Percentiles rank a stretch among this genome's conserved stretches.
Evolutionary conservation across 257 asterid genomes (phyloP).

Genomic region (Solanum chiquidenum): DNA sequence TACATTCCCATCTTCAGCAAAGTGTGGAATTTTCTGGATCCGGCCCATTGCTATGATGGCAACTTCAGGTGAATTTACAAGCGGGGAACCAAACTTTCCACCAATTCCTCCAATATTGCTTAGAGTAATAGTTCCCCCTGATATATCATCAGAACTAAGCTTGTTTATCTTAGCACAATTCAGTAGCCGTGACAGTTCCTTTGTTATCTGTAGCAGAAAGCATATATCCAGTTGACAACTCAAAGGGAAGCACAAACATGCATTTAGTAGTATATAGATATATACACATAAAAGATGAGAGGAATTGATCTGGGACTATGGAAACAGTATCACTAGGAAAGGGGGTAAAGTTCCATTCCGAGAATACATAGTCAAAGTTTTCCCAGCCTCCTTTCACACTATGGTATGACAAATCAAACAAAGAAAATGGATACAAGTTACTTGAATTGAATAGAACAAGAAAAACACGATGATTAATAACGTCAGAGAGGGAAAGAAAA

Average conservation of each 20-base stretch:
- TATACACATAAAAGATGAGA: neutral
- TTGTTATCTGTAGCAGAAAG: slow-evolving; percentile 45
- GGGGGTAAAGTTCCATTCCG: neutral
- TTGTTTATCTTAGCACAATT: slow-evolving; percentile 67
- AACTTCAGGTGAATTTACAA: slow-evolving; percentile 76
- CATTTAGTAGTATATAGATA: neutral
- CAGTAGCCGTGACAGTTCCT: slow-evolving; percentile 60
- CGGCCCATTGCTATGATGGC: slow-evolving; percentile 89
- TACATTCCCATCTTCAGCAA: slow-evolving; percentile 46
- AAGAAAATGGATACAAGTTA: neutral
- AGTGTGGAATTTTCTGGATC: slow-evolving; percentile 64
- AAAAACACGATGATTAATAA: neutral
- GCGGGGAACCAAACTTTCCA: slow-evolving; percentile 91
- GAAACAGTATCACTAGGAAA: neutral
- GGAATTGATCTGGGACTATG: neutral
- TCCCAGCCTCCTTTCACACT: neutral
- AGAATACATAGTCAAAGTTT: neutral
- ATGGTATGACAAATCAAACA: neutral
- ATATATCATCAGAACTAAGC: slow-evolving; percentile 70
- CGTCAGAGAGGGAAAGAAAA: neutral
- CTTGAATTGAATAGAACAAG: neutral
- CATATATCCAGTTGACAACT: neutral
- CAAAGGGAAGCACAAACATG: neutral
- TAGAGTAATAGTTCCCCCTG: slow-evolving; percentile 77
- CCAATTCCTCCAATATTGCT: slow-evolving; percentile 97